Evolutionary conservation across 371 early-diverging fungal species (phyloP), one percentile per base, ranked within the genome.

Genomic region (Polyrhizophydium stewartii): DNA sequence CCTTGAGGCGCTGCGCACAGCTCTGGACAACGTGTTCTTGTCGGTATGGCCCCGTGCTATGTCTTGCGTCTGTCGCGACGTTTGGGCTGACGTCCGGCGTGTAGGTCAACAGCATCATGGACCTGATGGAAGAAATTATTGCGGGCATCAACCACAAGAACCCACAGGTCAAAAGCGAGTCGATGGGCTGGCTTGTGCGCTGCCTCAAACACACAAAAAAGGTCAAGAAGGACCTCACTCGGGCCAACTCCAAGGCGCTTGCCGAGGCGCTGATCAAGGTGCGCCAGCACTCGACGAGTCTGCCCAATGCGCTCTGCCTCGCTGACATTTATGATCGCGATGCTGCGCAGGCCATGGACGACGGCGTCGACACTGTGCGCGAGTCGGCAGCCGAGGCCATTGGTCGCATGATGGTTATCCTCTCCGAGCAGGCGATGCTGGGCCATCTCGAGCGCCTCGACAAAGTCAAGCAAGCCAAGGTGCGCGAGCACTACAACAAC

Each of bases 391-490:
- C 89, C 0, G 94, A 95, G 64, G 87, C 85, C 31, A 68, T 97
- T n/a, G 98, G 93, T 16, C 91, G 91, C 0, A 73, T 97, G 60
- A 88, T 93, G 85, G 90, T 90, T 66, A 77, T 88, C 13, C 86
- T 92, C 9, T 89, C 91, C 16, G 94, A 94, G 63, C 87, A 89
- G 24, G 67, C 93, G 68, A 66, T 95, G 71, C 52, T 75, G 6
- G 76, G 84, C 0, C 90, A 85, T 65, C 64, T 92, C 1, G 97
- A 95, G 51, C 84, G 86, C 1, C 67, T 97, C 43, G 98, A 97
- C 61, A 85, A 90, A 65, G 84, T 89, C 63, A 95, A 92, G 74
- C 78, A 78, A 73, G 85, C 82, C 1, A 97, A 96, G 69, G 85
- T 97, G 28, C 86, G 82, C 55, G 96, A 97, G 67, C 89, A 82